phyloP scores from a whole-genome alignment of 495 filamentous ascomycete species.

The Xylaria telfairii region DNA sequence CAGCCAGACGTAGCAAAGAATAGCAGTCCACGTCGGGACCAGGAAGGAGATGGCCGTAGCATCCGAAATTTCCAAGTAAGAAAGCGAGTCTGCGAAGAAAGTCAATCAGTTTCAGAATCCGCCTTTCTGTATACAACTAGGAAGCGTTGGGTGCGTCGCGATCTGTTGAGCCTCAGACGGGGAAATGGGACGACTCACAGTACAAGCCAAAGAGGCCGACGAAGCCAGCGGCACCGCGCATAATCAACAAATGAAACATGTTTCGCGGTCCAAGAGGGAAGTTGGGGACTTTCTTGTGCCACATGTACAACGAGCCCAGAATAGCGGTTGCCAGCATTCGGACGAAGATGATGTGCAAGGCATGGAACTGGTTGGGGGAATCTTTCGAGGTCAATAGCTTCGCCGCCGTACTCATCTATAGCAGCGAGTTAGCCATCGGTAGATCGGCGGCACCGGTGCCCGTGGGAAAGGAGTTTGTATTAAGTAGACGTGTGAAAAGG shows the following conservation, averaged over 20 bases:
- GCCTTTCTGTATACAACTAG: too few species aligned
- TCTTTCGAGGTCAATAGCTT: constrained; percentile 65
- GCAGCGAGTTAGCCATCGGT: neutral
- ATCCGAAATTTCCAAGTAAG: constrained; percentile 79
- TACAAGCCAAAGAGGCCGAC: constrained; percentile 78
- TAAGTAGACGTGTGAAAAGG: neutral
- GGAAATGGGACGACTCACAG: constrained; percentile 51
- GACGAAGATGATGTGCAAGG: constrained; percentile 81
- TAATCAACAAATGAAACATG: constrained; percentile 66
- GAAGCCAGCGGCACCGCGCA: constrained; percentile 72
- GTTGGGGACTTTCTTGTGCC: constrained; percentile 65
- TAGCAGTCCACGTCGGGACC: constrained; percentile 75
- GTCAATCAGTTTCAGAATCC: neutral
- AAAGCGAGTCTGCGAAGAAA: constrained; percentile 64
- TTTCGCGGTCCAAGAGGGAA: constrained; percentile 71
- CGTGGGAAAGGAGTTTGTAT: neutral
- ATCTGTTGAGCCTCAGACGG: neutral
- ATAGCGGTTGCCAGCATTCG: constrained; percentile 77
- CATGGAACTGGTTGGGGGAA: constrained; percentile 66
- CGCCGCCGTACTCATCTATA: constrained; percentile 73
- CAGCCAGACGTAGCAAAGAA: constrained; percentile 69
- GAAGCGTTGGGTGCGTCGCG: neutral
- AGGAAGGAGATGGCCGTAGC: constrained; percentile 84
- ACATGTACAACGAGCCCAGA: constrained; percentile 74
- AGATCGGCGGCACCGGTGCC: neutral